Evolutionary conservation across 2,329 filamentous ascomycete genomes (phyloP), one percentile per base, ranked within the genome.

Genomic region (Leptographium galeiforme): DNA sequence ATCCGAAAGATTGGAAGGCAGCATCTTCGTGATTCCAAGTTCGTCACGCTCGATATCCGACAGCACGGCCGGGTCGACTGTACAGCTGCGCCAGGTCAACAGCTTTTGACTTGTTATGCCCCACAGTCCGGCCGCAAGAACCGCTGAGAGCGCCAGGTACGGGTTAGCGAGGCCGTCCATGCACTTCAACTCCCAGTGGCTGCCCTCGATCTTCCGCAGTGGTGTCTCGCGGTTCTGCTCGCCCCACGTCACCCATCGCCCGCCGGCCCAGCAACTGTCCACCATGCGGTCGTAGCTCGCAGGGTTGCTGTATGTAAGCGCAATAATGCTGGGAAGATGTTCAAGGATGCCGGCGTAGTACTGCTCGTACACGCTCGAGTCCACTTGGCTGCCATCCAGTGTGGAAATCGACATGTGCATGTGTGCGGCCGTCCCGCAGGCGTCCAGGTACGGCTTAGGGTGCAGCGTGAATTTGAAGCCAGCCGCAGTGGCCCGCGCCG

Each of bases 91-190:
- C 67, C 73, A 73, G 13, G 62, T 61, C 48, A 84, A 64, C 48
- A 65, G 57, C 53, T 71, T 66, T 2, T 67, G 64, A 1, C 68
- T 64, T 1, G 63, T 58, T 3, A 87, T 59, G 0, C 85, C 85
- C 1, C 73, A 57, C 0, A 77, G 66, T 0, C 85, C 85, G 0
- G 78, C 78, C 0, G 72, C 73, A 0, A 89, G 62, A 0, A 89
- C 63, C 0, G 79, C 81, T 0, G 77, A 74, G 18, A 86, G 64
- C 0, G 78, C 84, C 2, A 94, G 66, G 63, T 93, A 94, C 52
- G 82, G 78, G 62, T 94, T 94, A 4, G 87, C 85, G 18, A 89
- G 67, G 0, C 87, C 88, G 61, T 94, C 88, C n/a, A 91, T 62
- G 53, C 77, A 80, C 62, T 88, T 84, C 25, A 94, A 60, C 67